Conservation (phyloP, 2,329 filamentous ascomycete species). For the Microcera coccophila region DNA sequence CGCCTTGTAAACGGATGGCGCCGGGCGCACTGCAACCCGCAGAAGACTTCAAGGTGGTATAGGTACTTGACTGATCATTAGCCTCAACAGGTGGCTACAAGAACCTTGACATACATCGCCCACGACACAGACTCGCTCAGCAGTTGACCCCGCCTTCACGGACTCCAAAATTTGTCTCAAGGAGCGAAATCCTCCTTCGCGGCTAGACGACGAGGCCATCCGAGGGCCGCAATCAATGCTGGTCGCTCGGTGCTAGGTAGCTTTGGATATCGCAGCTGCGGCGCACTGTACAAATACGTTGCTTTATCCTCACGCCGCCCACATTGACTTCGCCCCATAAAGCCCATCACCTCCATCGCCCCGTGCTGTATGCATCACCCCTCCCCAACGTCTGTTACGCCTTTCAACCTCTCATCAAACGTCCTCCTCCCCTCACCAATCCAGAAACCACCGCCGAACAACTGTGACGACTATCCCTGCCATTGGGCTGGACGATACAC, state of each 20-base stretch:
- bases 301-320: slow-evolving; percentile 26
- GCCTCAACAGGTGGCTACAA: not conserved
- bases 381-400: not conserved
- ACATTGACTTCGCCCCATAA: slow-evolving; percentile 28
- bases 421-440: not conserved
- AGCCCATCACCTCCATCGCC: slow-evolving; percentile 11
- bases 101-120: slow-evolving; percentile 7
- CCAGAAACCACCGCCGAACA: not conserved
- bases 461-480: not conserved
- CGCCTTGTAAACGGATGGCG: slow-evolving; percentile 9
- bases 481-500: too few species aligned
- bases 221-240: not conserved
- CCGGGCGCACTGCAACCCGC: slow-evolving; percentile 9
- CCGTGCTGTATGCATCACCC: slow-evolving; percentile 8
- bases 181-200: not conserved
- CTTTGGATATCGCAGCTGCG: slow-evolving; percentile 4
- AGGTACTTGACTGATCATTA: not conserved
- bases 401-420: not conserved
- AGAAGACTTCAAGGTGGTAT: too few species aligned
- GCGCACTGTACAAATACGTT: slow-evolving; percentile 26
- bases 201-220: not conserved
- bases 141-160: slow-evolving; percentile 2
- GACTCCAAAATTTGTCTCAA: slow-evolving; percentile 8
- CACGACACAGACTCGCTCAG: not conserved
- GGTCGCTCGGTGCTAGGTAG: not conserved